Percentiles rank a stretch among this genome's conserved stretches.
phyloP scores from a whole-genome alignment of 305 asterid genomes.

The Solanum aculeatissimum region DNA sequence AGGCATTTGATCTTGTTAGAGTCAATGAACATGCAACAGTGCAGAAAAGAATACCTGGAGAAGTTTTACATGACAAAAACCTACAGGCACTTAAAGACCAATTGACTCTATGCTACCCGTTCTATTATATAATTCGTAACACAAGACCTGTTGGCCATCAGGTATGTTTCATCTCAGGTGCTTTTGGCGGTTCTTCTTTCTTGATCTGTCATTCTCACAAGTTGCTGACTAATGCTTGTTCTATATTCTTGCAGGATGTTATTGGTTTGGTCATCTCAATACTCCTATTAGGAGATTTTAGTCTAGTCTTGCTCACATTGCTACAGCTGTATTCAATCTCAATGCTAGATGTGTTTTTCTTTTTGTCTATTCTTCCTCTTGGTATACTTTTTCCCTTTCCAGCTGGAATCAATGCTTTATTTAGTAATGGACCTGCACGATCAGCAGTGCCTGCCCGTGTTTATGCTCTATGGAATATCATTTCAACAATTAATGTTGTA shows the following conservation, averaged over 20 bases:
- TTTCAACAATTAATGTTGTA: constrained; percentile 72
- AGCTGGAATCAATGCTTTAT: constrained; percentile 78
- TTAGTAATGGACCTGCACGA: constrained; percentile 76
- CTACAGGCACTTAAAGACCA: constrained; percentile 44
- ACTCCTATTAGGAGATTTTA: constrained; percentile 80
- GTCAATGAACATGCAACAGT: constrained; percentile 40
- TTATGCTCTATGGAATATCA: constrained; percentile 78
- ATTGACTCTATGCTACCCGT: constrained; percentile 33
- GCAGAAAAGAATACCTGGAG: constrained; percentile 51
- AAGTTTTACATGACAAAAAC: constrained; percentile 39
- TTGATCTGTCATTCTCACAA: neutral
- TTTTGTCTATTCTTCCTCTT: constrained; percentile 64
- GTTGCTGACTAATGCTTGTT: neutral
- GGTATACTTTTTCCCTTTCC: constrained; percentile 86
- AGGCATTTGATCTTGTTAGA: constrained; percentile 75
- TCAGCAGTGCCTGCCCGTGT: constrained; percentile 82
- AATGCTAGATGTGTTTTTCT: constrained; percentile 45
- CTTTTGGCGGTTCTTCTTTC: neutral
- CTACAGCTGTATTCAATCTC: constrained; percentile 82
- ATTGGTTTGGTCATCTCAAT: constrained; percentile 75
- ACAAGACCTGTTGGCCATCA: constrained; percentile 81
- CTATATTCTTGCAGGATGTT: constrained; percentile 55
- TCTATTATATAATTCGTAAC: constrained; percentile 48
- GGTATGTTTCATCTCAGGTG: constrained; percentile 23
- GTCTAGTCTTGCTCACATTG: constrained; percentile 73